A percentile compares a stretch with the other conserved stretches of the same genome.
Conservation (phyloP, 2,329 filamentous ascomycete species). For the Cladosporium halotolerans region DNA sequence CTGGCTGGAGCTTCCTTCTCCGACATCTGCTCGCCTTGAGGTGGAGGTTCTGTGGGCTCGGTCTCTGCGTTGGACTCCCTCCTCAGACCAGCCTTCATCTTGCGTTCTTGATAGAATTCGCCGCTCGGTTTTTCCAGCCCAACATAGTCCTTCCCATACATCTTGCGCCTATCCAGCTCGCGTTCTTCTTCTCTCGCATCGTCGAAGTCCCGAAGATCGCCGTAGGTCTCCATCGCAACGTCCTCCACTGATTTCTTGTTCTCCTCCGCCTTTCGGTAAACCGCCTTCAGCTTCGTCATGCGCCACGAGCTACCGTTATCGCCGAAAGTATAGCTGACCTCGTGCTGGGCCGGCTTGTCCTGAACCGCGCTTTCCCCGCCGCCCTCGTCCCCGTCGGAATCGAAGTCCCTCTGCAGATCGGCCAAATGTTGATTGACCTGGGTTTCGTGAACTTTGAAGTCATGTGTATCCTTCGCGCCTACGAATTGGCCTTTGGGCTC, state of each 20-base stretch:
- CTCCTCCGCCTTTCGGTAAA: constrained; percentile 74
- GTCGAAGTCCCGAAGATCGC: constrained; percentile 77
- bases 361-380: constrained; percentile 32
- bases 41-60: not conserved
- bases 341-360: constrained; percentile 49
- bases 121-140: constrained; percentile 82
- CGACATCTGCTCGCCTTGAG: constrained; percentile 53
- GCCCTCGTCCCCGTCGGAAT: constrained; percentile 48
- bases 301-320: constrained; percentile 89
- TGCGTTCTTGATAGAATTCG: constrained; percentile 74
- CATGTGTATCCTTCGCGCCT: constrained; percentile 53
- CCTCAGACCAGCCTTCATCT: constrained; percentile 51
- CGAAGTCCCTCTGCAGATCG: constrained; percentile 44
- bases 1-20: constrained; percentile 47
- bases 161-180: constrained; percentile 76
- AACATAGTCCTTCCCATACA: constrained; percentile 79
- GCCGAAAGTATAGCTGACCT: constrained; percentile 78
- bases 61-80: constrained; percentile 19
- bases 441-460: constrained; percentile 67
- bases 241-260: constrained; percentile 69
- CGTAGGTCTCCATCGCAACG: constrained; percentile 74
- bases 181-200: constrained; percentile 86
- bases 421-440: constrained; percentile 72
- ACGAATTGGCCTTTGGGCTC: constrained; percentile 39
- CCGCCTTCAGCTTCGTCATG: constrained; percentile 86